phyloP scores from a whole-genome alignment of 1,284 basidiomycete genomes.

The Ganoderma resinaceum region DNA sequence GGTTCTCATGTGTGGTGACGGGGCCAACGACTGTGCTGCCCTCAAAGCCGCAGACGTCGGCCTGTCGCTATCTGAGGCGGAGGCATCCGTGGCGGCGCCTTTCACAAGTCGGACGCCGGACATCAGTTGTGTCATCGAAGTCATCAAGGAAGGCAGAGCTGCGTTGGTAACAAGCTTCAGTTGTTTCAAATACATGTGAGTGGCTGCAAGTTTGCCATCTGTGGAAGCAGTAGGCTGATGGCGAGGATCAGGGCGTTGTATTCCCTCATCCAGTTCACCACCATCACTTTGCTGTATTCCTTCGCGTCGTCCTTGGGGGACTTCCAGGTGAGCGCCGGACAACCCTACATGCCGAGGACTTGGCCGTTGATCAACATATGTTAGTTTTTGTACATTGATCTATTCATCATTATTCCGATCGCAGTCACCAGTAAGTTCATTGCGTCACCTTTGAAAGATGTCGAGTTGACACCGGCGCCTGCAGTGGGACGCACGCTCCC shows the following conservation, averaged over 20 bases:
- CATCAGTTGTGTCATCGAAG: slow-evolving; percentile 95
- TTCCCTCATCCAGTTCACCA: slow-evolving; percentile 90
- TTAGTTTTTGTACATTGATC: slow-evolving; percentile 96
- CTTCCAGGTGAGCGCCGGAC: slow-evolving; percentile 74
- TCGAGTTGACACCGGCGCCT: slow-evolving; percentile 25
- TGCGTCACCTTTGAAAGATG: slow-evolving; percentile 1
- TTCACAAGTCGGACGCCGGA: slow-evolving; percentile 96
- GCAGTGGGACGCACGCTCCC: slow-evolving; percentile 95
- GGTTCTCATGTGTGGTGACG: slow-evolving; percentile 98
- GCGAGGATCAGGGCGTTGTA: slow-evolving; percentile 75
- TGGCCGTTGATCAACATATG: slow-evolving; percentile 17
- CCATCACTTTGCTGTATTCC: slow-evolving; percentile 92
- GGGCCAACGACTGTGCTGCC: slow-evolving; percentile 98
- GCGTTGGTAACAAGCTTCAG: slow-evolving; percentile 98
- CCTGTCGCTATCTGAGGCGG: slow-evolving; percentile 95
- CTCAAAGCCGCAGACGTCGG: slow-evolving; percentile 99
- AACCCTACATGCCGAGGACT: slow-evolving; percentile 8
- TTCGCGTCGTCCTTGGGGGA: slow-evolving; percentile 97
- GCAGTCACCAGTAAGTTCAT: slow-evolving; percentile 88
- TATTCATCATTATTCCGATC: slow-evolving; percentile 97
- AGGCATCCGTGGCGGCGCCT: slow-evolving; percentile 98
- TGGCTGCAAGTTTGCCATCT: slow-evolving; percentile 32
- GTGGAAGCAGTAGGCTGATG: slow-evolving; percentile 14
- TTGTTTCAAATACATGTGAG: slow-evolving; percentile 99
- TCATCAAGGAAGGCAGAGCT: slow-evolving; percentile 95